Evolutionary conservation across 2,329 filamentous ascomycete genomes (phyloP), one percentile per base, ranked within the genome.

Genomic region (Trichoderma gracile): DNA sequence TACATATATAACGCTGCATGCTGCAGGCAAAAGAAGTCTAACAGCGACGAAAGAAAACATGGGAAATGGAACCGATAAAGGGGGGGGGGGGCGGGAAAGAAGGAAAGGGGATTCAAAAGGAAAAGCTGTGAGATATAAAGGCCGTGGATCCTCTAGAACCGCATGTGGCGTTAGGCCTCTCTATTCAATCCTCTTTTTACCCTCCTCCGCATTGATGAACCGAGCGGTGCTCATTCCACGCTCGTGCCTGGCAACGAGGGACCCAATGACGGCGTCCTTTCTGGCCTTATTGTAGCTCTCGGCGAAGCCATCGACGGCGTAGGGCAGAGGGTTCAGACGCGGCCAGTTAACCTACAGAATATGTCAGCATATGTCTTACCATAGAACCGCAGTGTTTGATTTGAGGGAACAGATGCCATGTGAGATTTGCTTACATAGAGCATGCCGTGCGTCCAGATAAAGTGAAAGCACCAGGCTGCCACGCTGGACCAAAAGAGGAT

Each of bases 271-370:
- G 65, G 88, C 86, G 73, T 96, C 92, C 73, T 95, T 93, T 68
- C 89, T 84, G 14, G 93, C 93, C 74, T 92, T 91, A 69, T 84
- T 83, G 69, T 97, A 86, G 59, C 94, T 91, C 71, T 97, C 93
- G 71, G 92, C 88, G 77, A 93, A 96, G 45, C 92, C 92, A 72
- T 99, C 95, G 7, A 87, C 85, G 3, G 92, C 93, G 78, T 90
- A 96, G 2, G 91, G 87, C 17, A 92, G 89, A 12, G 93, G 93
- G 76, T 96, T 96, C 54, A 99, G 86, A 75, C 96, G 97, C 10
- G 95, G 95, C 95, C 96, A 99, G 79, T 97, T 98, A 70, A 97
- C 93, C 93, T 97, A 15, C 10, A 21, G n/a, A n/a, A n/a, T n/a
- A n/a, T n/a, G n/a, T n/a, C n/a, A n/a, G n/a, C n/a, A n/a, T n/a